Base-by-base conservation (phyloP, 2,329 filamentous ascomycete species). In the Fusarium avenaceum region DNA sequence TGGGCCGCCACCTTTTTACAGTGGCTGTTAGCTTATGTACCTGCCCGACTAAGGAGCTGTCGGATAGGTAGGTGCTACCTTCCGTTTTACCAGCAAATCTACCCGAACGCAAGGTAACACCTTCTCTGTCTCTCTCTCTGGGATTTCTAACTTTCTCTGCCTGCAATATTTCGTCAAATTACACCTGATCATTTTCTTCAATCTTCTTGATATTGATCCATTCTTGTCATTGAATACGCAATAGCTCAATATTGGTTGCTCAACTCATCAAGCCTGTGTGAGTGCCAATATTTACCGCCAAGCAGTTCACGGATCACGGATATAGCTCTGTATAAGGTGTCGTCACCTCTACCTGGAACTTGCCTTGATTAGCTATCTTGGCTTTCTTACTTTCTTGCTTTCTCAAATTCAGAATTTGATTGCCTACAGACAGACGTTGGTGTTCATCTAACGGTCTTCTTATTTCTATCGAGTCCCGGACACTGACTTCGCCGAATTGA, bases 341-440 rank as follows among this genome's bases (percentile, higher is more conserved):
- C 59, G 52, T 64, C 60, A 64, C 59, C 20, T 52, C 42, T 28
- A 33, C 38, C 52, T 66, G 51, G 55, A 53, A 51, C 53, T 61
- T 69, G 48, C 54, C 60, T 44, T 42, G 49, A 65, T 68, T 61
- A 45, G 55, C 48, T 49, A 45, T 60, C 57, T 69, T 69, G 62
- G 57, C 65, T 42, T 32, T 44, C 30, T 65, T 56, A 26, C 33
- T 49, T 69, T 44, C 38, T 65, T 56, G 22, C 33, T 49, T 69
- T 65, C 43, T 57, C 45, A 24, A 26, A 46, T 62, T 35, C 39
- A 65, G 22, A 35, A 30, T 57, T 65, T 38, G 50, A 39, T 51
- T 42, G 39, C 59, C 40, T 43, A 39, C n/a, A 20, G 40, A n/a
- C 39, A 48, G 13, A 32, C 24, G 35, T 32, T 56, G 14, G 33